Evolutionary conservation across 441 rosid genomes (phyloP).

Genomic region (Pelargonium fulgidum): DNA sequence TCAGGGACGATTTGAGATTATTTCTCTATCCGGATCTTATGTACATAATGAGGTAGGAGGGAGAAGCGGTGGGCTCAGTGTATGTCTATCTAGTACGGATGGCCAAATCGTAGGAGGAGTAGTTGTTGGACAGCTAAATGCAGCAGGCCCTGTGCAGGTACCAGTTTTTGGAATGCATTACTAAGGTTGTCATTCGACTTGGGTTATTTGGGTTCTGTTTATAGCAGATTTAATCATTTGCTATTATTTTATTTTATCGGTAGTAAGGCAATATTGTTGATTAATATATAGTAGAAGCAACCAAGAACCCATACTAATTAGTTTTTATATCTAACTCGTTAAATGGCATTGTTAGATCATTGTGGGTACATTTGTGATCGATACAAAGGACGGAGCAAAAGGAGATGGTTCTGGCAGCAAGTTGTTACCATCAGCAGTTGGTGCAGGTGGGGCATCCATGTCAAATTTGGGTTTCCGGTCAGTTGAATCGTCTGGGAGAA

Average conservation of each 20-base stretch:
- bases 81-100: conserved; percentile 54
- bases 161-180: not conserved
- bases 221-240: too few relatives aligned
- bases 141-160: conserved; percentile 96
- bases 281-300: too few relatives aligned
- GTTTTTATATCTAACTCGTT: conserved; percentile 10
- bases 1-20: conserved; percentile 84
- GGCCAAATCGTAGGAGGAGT: conserved; percentile 90
- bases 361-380: conserved; percentile 69
- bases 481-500: conserved; percentile 50
- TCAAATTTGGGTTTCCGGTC: conserved; percentile 52
- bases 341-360: conserved; percentile 52
- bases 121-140: conserved; percentile 66
- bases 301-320: too few relatives aligned
- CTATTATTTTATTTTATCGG: too few relatives aligned
- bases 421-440: conserved; percentile 48
- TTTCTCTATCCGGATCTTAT: conserved; percentile 83
- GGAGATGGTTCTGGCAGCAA: conserved; percentile 46
- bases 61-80: conserved; percentile 72
- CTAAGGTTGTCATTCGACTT: too few relatives aligned
- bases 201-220: too few relatives aligned
- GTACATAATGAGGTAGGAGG: conserved; percentile 66
- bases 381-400: conserved; percentile 53
- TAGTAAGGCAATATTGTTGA: too few relatives aligned
- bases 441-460: conserved; percentile 20